phyloP scores from a whole-genome alignment of 1,139 yeast species.

The Saccharomyces hybrid region DNA sequence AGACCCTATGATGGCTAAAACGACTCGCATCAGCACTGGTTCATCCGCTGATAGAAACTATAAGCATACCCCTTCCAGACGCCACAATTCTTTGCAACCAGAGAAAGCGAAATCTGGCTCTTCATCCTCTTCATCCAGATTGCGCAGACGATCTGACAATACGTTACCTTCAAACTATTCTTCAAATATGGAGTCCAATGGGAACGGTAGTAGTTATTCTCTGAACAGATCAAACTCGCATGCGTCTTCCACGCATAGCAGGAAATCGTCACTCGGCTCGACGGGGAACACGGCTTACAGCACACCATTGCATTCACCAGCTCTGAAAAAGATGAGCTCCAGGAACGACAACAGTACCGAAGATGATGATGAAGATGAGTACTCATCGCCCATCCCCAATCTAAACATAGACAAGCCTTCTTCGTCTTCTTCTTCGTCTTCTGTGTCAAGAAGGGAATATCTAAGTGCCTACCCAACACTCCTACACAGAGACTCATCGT shows the following conservation, averaged over 20 bases:
- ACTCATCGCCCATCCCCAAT: constrained; percentile 1
- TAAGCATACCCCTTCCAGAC: neutral
- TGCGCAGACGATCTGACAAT: constrained; percentile 5
- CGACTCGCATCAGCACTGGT: constrained; percentile 2
- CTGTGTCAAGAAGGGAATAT: constrained; percentile 4
- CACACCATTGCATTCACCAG: constrained; percentile 14
- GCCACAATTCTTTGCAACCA: constrained; percentile 1
- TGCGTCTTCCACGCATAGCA: constrained; percentile 9
- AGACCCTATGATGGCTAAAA: constrained; percentile 9
- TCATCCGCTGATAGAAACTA: neutral
- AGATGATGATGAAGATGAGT: constrained; percentile 21
- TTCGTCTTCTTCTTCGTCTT: neutral
- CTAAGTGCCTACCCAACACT: constrained; percentile 22
- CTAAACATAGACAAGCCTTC: neutral
- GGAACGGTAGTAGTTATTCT: neutral
- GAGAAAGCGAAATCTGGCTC: constrained; percentile 3
- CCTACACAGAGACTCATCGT: constrained; percentile 2
- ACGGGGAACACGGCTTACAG: constrained; percentile 9
- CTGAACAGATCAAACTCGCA: constrained; percentile 8
- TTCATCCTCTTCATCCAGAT: constrained; percentile 4
- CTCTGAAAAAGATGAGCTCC: constrained; percentile 8
- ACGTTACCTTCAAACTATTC: neutral
- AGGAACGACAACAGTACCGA: constrained; percentile 8
- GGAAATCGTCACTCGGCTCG: constrained; percentile 7
- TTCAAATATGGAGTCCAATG: neutral